Evolutionary conservation across 2,329 filamentous ascomycete genomes (phyloP).

Genomic region (Ambrosiella cleistominuta): DNA sequence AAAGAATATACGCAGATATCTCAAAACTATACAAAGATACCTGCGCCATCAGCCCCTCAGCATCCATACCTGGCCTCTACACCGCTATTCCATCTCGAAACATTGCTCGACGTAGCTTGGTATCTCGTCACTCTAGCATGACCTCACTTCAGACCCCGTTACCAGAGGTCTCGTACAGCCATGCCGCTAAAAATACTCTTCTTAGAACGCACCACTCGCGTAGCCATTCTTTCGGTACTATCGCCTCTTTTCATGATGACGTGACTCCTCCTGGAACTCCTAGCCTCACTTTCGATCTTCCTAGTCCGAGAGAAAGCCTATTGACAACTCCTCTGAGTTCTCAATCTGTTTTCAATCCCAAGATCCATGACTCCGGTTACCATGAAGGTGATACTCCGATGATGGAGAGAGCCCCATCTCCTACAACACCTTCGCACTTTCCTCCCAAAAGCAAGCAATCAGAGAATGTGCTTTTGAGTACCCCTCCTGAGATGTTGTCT

Average conservation of each 20-base stretch:
- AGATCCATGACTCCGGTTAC: not conserved
- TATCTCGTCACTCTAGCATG: conserved; percentile 4
- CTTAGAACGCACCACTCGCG: conserved; percentile 2
- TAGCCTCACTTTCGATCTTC: conserved; percentile 14
- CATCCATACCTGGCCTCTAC: conserved; percentile 17
- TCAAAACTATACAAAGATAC: conserved; percentile 34
- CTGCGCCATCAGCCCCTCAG: conserved; percentile 23
- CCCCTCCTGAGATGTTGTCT: not conserved
- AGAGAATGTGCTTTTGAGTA: not conserved
- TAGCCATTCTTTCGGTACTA: conserved; percentile 6
- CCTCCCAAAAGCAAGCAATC: not conserved
- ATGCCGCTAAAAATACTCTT: not conserved
- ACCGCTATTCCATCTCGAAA: conserved; percentile 11
- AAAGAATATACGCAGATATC: conserved; percentile 30
- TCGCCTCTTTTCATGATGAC: conserved; percentile 12
- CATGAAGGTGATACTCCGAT: not conserved
- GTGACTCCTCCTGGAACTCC: conserved; percentile 15
- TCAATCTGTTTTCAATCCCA: not conserved
- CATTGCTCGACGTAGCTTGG: not conserved
- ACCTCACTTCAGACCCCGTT: conserved; percentile 1
- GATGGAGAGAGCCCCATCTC: not conserved
- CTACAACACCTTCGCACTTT: not conserved
- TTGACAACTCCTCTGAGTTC: conserved; percentile 15
- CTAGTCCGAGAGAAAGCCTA: conserved; percentile 15
- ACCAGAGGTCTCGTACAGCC: conserved; percentile 2